Evolutionary conservation across 148 eudicot species (phyloP), one percentile per base, ranked within the genome.

Genomic region (Tetragonia tetragonoides): DNA sequence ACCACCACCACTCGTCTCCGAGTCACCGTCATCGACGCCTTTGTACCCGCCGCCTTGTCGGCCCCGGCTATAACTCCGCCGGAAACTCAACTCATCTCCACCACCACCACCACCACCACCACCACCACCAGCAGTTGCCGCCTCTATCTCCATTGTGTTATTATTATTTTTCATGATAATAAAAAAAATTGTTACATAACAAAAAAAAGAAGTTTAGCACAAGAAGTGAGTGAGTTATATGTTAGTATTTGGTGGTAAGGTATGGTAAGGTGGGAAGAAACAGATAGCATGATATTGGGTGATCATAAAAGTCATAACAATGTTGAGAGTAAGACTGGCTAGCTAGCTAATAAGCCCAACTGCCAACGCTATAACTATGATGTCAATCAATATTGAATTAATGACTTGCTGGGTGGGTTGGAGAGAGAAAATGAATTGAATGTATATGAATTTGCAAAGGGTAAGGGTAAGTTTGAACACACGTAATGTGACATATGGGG

Each of bases 1-100:
- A 73, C 88, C 67, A 68, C 79, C 80, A 74, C 85, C 85, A 78
- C 85, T 38, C 10, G 77, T 18, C 28, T 77, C 73, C 18, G 70
- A 42, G 7, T 71, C 72, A 0, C 16, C 72, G 70, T 17, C 77
- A 5, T 21, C 77, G 2, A 20, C 2, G 64, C 21, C 72, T 9
- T 17, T 66, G 10, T 21, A 72, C 1, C 66, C 83, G 76, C 66
- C 80, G 1, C 66, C 73, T 34, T 42, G 72, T 37, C 46, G 24
- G 53, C 66, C 83, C n/a, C 59, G 74, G 14, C 68, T 80, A 61
- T 68, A 54, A 3, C 66, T 40, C 1, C 51, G 49, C 9, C 80
- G 81, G 28, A 77, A 47, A 21, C 60, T 39, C 10, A 54, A 61
- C 61, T 53, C 73, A 18, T 59, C 69, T 68, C 72, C 11, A 28